These are phyloP conservation scores for Volutella citrinella DNA, from an alignment of 2,329 filamentous ascomycete species.

Conservation along the genomic window DNA sequence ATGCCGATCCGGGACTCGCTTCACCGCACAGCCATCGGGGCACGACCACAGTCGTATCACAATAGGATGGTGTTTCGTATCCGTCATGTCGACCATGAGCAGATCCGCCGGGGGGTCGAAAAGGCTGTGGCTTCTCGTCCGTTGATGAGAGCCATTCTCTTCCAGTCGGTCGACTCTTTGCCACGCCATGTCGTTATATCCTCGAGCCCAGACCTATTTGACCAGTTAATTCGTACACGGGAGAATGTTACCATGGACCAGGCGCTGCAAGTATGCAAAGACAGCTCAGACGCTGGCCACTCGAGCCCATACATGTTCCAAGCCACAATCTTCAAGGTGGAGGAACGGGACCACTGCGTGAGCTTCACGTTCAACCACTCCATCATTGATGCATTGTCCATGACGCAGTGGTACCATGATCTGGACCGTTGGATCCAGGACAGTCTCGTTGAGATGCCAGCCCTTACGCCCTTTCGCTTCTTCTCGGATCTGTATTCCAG, in stretches of 20 bases:
- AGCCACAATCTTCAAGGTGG: constrained; percentile 21
- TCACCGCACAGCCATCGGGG: constrained; percentile 27
- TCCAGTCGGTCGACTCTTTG: constrained; percentile 10
- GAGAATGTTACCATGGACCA: constrained; percentile 20
- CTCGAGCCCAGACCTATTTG: constrained; percentile 19
- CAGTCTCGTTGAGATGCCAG: constrained; percentile 12
- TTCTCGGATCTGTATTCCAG: constrained; percentile 31
- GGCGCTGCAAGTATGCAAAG: constrained; percentile 15
- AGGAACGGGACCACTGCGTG: constrained; percentile 19
- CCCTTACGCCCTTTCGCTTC: constrained; percentile 26
- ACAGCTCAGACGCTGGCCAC: constrained; percentile 14
- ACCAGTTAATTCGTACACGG: constrained; percentile 26
- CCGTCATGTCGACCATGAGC: constrained; percentile 10
- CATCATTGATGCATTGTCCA: constrained; percentile 32
- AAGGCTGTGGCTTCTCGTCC: constrained; percentile 24
- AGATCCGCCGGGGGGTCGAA: constrained; percentile 27
- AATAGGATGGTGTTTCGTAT: constrained; percentile 31
- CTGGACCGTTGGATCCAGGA: constrained; percentile 29
- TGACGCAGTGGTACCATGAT: constrained; percentile 31
- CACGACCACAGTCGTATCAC: constrained; percentile 33
- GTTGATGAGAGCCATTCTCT: constrained; percentile 29
- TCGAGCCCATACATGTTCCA: constrained; percentile 30
- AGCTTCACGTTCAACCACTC: constrained; percentile 33
- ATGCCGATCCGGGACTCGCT: constrained; percentile 29
- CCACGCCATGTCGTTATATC: constrained; percentile 29